Evolutionary conservation across 2,329 filamentous ascomycete species (phyloP).

Genomic region (Ascosphaera apis): DNA sequence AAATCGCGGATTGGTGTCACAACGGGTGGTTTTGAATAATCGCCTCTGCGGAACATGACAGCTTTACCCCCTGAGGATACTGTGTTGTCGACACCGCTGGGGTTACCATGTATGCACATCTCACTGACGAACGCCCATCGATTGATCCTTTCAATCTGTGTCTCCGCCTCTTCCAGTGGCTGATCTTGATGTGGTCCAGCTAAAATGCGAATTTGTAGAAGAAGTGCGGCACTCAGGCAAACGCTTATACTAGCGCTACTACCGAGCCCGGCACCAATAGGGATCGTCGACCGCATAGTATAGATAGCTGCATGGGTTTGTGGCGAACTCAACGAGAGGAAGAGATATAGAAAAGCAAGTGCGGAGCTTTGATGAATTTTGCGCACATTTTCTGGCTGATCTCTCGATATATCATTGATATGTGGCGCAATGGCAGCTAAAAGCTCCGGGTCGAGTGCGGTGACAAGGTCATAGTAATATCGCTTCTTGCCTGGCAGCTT

Average conservation of each 20-base stretch:
- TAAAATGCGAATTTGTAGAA: slow-evolving; percentile 67
- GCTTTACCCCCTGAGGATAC: slow-evolving; percentile 85
- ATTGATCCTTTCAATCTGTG: slow-evolving; percentile 89
- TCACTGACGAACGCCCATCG: slow-evolving; percentile 94
- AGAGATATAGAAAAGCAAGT: slow-evolving; percentile 64
- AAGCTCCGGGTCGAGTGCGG: slow-evolving; percentile 60
- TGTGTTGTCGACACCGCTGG: slow-evolving; percentile 91
- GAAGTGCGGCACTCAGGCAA: slow-evolving; percentile 52
- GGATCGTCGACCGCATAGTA: slow-evolving; percentile 66
- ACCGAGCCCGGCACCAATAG: slow-evolving; percentile 65
- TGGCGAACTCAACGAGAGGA: slow-evolving; percentile 54
- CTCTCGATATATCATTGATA: slow-evolving; percentile 44
- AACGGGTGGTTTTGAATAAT: slow-evolving; percentile 52
- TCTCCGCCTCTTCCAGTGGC: slow-evolving; percentile 59
- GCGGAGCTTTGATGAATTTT: slow-evolving; percentile 71
- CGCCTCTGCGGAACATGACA: slow-evolving; percentile 63
- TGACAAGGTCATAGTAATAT: slow-evolving; percentile 78
- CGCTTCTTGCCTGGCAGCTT: slow-evolving; percentile 68
- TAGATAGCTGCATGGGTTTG: slow-evolving; percentile 56
- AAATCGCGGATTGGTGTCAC: slow-evolving; percentile 67
- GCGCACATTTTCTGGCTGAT: slow-evolving; percentile 43
- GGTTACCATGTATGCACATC: slow-evolving; percentile 93
- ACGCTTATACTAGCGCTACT: slow-evolving; percentile 72
- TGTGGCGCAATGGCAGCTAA: slow-evolving; percentile 60
- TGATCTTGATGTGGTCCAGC: slow-evolving; percentile 84